phyloP scores from a whole-genome alignment of 1,284 basidiomycete genomes.

The Fomitopsis schrenkii region DNA sequence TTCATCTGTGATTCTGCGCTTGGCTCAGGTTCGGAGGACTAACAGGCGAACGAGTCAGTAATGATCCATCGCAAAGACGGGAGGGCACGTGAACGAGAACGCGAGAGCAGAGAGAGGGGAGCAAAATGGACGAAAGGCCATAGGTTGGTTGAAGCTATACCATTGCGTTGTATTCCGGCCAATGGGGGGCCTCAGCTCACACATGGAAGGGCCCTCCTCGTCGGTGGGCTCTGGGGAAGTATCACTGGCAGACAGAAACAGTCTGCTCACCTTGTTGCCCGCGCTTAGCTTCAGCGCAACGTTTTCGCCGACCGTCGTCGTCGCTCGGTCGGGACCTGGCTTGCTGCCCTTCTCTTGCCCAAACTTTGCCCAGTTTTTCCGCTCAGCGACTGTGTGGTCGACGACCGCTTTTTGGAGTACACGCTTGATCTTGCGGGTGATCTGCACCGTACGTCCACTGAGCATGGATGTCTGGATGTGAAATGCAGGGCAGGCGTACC shows the following conservation, averaged over 20 bases:
- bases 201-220: not conserved
- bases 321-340: slow-evolving; percentile 88
- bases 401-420: slow-evolving; percentile 91
- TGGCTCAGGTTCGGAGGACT: slow-evolving; percentile 63
- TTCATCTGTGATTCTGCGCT: slow-evolving; percentile 73
- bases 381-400: slow-evolving; percentile 89
- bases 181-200: not conserved
- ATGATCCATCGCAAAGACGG: not conserved
- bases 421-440: slow-evolving; percentile 85
- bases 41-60: not conserved
- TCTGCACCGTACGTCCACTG: slow-evolving; percentile 36
- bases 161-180: not conserved
- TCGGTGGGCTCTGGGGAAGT: too few relatives aligned
- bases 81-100: not conserved
- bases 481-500: slow-evolving; percentile 37
- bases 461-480: not conserved
- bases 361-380: slow-evolving; percentile 94
- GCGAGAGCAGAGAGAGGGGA: not conserved
- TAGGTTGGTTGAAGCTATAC: not conserved
- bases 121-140: not conserved
- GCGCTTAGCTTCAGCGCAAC: slow-evolving; percentile 82
- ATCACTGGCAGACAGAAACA: not conserved
- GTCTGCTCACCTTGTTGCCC: slow-evolving; percentile 69
- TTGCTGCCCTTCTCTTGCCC: slow-evolving; percentile 88
- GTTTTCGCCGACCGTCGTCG: slow-evolving; percentile 95